Conservation (phyloP, 495 filamentous ascomycete genomes). For the Rusavskia elegans region DNA sequence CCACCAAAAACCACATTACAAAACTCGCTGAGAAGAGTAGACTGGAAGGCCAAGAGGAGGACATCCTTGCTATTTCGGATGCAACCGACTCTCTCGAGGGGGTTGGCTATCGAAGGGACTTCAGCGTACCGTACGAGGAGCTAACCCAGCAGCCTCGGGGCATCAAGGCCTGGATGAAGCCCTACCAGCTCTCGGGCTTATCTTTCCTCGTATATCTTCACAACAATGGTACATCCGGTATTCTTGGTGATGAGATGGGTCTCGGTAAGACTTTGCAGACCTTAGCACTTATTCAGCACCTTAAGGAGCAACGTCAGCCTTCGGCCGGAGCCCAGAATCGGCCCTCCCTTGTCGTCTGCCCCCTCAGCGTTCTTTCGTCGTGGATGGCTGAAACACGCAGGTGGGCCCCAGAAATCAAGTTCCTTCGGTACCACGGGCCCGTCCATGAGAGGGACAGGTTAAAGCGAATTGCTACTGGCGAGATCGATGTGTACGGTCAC, state of each 20-base stretch:
- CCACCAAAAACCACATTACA: conserved; percentile 33
- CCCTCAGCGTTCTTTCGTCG: conserved; percentile 38
- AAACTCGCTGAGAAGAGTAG: conserved; percentile 23
- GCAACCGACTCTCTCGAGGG: not conserved
- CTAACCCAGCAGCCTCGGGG: conserved; percentile 29
- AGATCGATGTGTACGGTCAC: conserved; percentile 25
- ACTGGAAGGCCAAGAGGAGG: not conserved
- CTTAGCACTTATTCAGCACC: conserved; percentile 36
- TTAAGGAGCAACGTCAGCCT: conserved; percentile 22
- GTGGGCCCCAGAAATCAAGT: conserved; percentile 42
- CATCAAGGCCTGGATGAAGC: conserved; percentile 39
- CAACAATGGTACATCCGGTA: conserved; percentile 39
- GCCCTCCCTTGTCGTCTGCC: conserved; percentile 46
- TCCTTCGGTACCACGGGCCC: conserved; percentile 40
- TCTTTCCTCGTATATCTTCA: conserved; percentile 44
- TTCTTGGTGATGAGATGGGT: conserved; percentile 51
- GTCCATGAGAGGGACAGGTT: conserved; percentile 28
- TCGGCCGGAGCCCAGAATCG: conserved; percentile 8
- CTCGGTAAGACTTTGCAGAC: conserved; percentile 47
- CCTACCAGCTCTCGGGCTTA: conserved; percentile 46
- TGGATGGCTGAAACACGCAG: conserved; percentile 40
- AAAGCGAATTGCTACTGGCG: conserved; percentile 29
- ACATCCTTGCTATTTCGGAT: conserved; percentile 6
- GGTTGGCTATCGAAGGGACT: not conserved
- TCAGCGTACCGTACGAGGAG: conserved; percentile 25